phyloP scores from a whole-genome alignment of 2,329 filamentous ascomycete genomes.

The Anthostomella pinea region DNA sequence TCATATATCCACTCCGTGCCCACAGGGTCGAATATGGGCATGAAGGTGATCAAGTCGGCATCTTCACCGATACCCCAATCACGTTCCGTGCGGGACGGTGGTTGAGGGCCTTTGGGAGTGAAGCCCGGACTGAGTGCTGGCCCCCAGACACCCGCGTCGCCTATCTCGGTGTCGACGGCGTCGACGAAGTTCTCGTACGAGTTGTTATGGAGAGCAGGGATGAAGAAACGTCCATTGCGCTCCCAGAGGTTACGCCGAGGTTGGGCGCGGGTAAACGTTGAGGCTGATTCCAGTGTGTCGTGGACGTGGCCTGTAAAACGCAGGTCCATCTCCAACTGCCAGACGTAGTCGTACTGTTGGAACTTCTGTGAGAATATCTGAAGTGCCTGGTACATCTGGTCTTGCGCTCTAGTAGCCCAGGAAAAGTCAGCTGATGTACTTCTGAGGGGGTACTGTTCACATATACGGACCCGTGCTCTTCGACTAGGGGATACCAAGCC shows the following conservation, averaged over 20 bases:
- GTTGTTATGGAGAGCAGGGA: conserved; percentile 64
- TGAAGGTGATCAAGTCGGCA: conserved; percentile 71
- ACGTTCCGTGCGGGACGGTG: conserved; percentile 11
- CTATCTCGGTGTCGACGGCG: conserved; percentile 41
- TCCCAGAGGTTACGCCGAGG: conserved; percentile 71
- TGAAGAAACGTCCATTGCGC: conserved; percentile 69
- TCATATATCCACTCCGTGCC: conserved; percentile 68
- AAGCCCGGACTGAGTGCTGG: conserved; percentile 37
- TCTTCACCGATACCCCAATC: conserved; percentile 65
- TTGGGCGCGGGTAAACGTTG: conserved; percentile 62
- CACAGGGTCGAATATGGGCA: conserved; percentile 68
- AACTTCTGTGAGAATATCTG: conserved; percentile 57
- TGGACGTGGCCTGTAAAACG: conserved; percentile 61
- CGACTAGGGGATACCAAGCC: conserved; percentile 60
- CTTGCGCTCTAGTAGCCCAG: no score
- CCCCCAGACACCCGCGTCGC: conserved; percentile 48
- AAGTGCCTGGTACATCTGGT: conserved; percentile 22
- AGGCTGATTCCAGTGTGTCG: no score
- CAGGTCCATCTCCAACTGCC: conserved; percentile 67
- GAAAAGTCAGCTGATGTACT: no score
- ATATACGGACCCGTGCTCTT: conserved; percentile 47
- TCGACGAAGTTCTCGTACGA: conserved; percentile 62
- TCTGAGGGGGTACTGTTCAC: no score
- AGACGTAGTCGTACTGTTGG: conserved; percentile 60
- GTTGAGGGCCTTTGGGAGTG: conserved; percentile 44